Evolutionary conservation across 140 eudicot species (phyloP), one percentile per base, ranked within the genome.

Genomic region (Oenanthe javanica): DNA sequence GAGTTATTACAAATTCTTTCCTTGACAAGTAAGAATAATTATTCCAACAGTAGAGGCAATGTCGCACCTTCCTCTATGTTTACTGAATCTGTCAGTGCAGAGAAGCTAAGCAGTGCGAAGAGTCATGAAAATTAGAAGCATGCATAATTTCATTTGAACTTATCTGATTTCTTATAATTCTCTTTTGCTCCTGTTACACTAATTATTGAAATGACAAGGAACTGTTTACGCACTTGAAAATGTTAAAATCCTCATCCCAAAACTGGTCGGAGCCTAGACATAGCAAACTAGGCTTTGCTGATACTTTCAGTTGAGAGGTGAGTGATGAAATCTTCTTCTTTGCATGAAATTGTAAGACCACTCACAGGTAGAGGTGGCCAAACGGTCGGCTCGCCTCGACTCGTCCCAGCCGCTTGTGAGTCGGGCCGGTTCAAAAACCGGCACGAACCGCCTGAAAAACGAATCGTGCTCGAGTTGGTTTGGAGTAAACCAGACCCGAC

Each of bases 311-410:
- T 11, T 9, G 54, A 27, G 81, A 42, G 5, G 43, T 52, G 63
- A 77, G 71, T 16, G 70, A 79, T 43, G 81, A 79, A 79, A 25
- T 25, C 69, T 10, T 79, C 81, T 79, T 79, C 81, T 14, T 43
- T 61, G 75, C 75, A 79, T 40, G 81, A 63, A 45, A 79, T 59
- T 38, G 81, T 79, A 43, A 79, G 81, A 38, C 75, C 81, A 27
- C 81, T 75, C 81, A 43, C 45, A 31, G 31, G 31, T 31, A 31
- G 31, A 31, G 31, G 31, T 31, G 31, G 31, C 31, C 31, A 31
- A 31, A 31, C 31, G 31, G 31, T 31, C 31, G 31, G 31, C 31
- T 31, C 31, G 31, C 31, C 31, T 31, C 31, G 31, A 31, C 31
- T 31, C 31, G 31, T 31, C 31, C 31, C 31, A 31, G 31, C 31